Evolutionary conservation across 1,284 basidiomycete species (phyloP), one percentile per base, ranked within the genome.

Genomic region (Cutaneotrichosporon mucoides): DNA sequence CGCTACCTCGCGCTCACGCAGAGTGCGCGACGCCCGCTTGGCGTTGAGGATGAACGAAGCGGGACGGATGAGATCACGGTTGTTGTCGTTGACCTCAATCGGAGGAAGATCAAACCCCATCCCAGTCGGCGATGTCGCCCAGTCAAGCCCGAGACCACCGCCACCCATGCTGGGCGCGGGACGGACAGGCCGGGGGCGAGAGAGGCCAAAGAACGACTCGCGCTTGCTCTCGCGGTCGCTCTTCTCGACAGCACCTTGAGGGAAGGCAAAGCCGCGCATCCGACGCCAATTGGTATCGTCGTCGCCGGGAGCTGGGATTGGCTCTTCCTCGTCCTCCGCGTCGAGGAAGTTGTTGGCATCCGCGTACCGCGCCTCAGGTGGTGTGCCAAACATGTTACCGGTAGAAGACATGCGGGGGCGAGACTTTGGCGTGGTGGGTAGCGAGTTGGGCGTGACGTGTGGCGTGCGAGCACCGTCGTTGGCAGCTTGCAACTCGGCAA

Each of bases 131-230:
- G 59, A 56, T 16, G 16, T 38, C 3, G 46, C 37, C 53, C 48
- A 53, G n/a, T 44, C 45, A 35, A 50, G 51, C 6, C 51, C 59
- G 5, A 61, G 54, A 4, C 56, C 59, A 5, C 24, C 24, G 3
- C 24, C 24, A 3, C 45, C 54, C 5, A 49, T 55, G 24, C 56
- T 59, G 9, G 56, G 56, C 2, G 57, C 63, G 3, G 60, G 37
- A n/a, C 56, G 63, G 8, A 64, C 63, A 4, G 60, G 48, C 34
- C 63, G 59, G 2, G 63, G 52, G 16, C 63, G 63, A 1, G 73
- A 74, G 11, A 75, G 58, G 6, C 75, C 75, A 56, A 76, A 76
- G 68, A 76, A 76, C 4, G 69, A 72, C 40, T 76, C 75, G n/a
- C 73, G 61, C 55, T 73, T 72, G 55, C 55, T 56, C 52, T 66